Base-by-base conservation (phyloP, 2,329 filamentous ascomycete genomes). In the Xenoacremonium recifei region DNA sequence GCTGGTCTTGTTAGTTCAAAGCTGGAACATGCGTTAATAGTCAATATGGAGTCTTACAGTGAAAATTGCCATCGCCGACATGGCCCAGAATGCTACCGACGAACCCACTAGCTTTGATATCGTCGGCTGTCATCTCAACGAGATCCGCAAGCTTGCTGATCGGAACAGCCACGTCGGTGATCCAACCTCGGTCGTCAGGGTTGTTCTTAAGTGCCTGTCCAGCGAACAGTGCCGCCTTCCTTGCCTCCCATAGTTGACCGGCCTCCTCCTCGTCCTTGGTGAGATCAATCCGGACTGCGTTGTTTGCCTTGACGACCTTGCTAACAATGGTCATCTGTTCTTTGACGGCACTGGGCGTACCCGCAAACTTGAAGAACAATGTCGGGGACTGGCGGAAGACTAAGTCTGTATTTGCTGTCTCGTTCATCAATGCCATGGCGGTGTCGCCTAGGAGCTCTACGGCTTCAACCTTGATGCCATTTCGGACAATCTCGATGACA, bases 391-490 rank as follows among this genome's bases (percentile, higher is more conserved):
- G 82, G 38, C 73, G 74, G 82, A 83, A 87, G 1, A 60, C 64
- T 49, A 75, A 75, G 13, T 67, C 66, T 1, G 82, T 85, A 57
- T 71, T 73, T 3, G 79, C 79, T 1, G 77, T 74, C 15, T 71
- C 64, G 57, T 77, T 75, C 49, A 77, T 73, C 49, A 69, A 71
- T 39, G 61, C 65, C 72, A 92, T 91, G 63, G 90, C 86, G 18
- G 87, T 83, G 49, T 91, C 87, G 61, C 91, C 87, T 11, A 92
- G 67, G 38, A 92, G 84, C 62, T 92, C 87, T 39, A 92, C 79
- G 3, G 87, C 87, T 1, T 87, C 86, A 39, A 92, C 84, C 6
- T 83, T 84, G 3, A 91, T 80, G 12, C 87, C 86, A 21, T 82
- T 79, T 16, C 78, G 76, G 5, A 91, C 85, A 17, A 91, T 84